Conservation (phyloP, 352 stramenopile genomes). For the Peronospora belbahrii region DNA sequence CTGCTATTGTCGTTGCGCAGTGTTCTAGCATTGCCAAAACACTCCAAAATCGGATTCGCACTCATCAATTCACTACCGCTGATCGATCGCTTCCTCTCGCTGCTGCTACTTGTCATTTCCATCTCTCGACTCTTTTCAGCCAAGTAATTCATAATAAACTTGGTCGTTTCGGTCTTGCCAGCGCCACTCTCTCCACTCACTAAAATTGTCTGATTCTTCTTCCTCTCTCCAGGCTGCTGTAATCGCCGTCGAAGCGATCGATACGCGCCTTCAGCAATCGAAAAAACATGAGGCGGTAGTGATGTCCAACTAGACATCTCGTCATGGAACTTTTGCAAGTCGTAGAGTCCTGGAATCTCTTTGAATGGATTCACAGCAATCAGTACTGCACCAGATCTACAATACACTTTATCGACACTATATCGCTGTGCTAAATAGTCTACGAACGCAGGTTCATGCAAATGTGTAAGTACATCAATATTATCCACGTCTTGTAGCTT, state of each 20-base stretch:
- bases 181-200: constrained; percentile 93
- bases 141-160: constrained; percentile 80
- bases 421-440: constrained; percentile 75
- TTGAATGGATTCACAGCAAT: constrained; percentile 82
- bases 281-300: constrained; percentile 76
- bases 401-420: constrained; percentile 66
- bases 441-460: constrained; percentile 76
- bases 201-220: constrained; percentile 90
- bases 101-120: constrained; percentile 3
- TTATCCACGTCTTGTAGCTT: constrained; percentile 57
- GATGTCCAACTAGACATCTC: constrained; percentile 21
- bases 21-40: constrained; percentile 78
- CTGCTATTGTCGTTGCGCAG: constrained; percentile 79
- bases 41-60: constrained; percentile 79
- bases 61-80: constrained; percentile 63
- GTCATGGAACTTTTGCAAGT: constrained; percentile 33
- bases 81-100: constrained; percentile 22
- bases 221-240: constrained; percentile 41
- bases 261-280: constrained; percentile 66
- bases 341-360: constrained; percentile 57
- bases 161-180: constrained; percentile 95
- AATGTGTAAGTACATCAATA: constrained; percentile 61
- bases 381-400: constrained; percentile 54
- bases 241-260: constrained; percentile 39
- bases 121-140: constrained; percentile 19